phyloP scores from a whole-genome alignment of 345 rosid species.

The Bretschneidera sinensis region DNA sequence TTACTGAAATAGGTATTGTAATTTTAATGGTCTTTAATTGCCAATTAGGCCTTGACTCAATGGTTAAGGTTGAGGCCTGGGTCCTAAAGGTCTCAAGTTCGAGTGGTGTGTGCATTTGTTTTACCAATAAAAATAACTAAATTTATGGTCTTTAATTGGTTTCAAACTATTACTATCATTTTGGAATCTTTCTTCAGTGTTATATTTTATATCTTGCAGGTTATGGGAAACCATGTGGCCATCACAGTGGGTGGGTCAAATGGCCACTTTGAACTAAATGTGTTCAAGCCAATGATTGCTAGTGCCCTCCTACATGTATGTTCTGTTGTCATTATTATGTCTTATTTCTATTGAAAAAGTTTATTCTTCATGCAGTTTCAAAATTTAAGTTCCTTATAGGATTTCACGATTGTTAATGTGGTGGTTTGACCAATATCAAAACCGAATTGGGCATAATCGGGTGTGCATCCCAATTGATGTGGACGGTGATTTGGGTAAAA shows the following conservation, averaged over 20 bases:
- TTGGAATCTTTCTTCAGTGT: constrained; percentile 1
- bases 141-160: neutral
- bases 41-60: no score
- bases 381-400: neutral
- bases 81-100: no score
- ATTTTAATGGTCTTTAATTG: constrained; percentile 2
- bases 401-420: no score
- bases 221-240: constrained; percentile 93
- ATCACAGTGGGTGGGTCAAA: constrained; percentile 90
- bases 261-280: constrained; percentile 94
- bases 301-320: constrained; percentile 78
- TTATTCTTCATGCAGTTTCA: neutral
- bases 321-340: constrained; percentile 10
- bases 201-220: constrained; percentile 38
- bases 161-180: neutral
- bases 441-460: no score
- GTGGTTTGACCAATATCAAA: no score
- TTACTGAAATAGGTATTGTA: neutral
- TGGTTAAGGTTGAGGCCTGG: no score
- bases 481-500: no score
- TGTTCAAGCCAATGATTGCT: constrained; percentile 97
- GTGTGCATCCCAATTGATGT: no score
- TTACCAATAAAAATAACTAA: no score
- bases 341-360: neutral
- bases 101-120: no score